A percentile compares a stretch with the other conserved stretches of the same genome.
These are phyloP conservation scores for Blepharisma undulans DNA, from an alignment of 169 alveolate species.

Conservation along the genomic window DNA sequence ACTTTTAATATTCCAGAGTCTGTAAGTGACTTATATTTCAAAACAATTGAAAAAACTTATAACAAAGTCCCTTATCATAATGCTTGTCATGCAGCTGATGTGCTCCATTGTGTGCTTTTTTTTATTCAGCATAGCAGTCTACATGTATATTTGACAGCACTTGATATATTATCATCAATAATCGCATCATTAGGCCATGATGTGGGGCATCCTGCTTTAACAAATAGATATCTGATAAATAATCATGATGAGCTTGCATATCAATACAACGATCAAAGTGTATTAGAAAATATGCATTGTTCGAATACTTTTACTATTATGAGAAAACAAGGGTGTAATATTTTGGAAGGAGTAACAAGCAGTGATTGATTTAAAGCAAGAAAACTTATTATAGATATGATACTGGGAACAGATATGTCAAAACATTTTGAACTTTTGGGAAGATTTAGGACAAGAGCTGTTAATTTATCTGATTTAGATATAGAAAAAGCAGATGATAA, in stretches of 20 bases:
- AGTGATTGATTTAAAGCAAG: background rate
- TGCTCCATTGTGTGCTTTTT: conserved; percentile 17
- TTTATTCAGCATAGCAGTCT: background rate
- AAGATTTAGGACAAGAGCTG: background rate
- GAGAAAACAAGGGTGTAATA: background rate
- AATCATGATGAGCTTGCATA: conserved; percentile 64
- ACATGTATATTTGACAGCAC: conserved; percentile 36
- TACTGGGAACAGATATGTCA: background rate
- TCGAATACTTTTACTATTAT: conserved; percentile 55
- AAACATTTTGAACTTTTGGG: background rate
- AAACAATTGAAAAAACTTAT: conserved; percentile 13
- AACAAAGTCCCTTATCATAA: conserved; percentile 42
- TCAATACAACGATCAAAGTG: conserved; percentile 74
- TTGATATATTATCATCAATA: conserved; percentile 69
- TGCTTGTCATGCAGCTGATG: conserved; percentile 47
- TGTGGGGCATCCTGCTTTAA: conserved; percentile 83
- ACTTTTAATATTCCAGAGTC: background rate
- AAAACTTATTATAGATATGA: background rate
- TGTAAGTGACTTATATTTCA: background rate
- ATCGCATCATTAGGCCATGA: conserved; percentile 83
- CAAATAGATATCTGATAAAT: conserved; percentile 63
- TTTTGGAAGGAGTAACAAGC: background rate
- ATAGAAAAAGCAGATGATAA: conserved; percentile 45
- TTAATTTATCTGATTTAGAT: background rate
- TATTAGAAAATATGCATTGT: conserved; percentile 79